phyloP scores from a whole-genome alignment of 164 flowering plant genomes.

The Litsea cubeba region DNA sequence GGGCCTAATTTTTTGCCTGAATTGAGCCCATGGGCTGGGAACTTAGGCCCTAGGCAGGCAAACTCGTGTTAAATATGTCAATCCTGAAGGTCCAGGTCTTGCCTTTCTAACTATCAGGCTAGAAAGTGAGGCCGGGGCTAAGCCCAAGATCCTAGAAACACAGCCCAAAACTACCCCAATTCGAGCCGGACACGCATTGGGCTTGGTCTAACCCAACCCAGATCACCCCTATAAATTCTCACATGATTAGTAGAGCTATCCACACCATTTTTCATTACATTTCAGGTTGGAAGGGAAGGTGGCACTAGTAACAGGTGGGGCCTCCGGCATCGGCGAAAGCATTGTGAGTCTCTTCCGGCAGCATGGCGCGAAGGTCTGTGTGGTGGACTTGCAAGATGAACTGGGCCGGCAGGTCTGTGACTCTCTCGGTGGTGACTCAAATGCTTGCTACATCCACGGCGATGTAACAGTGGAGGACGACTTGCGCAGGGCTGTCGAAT shows the following conservation, averaged over 20 bases:
- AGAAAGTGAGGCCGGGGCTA: not conserved
- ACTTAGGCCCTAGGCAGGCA: too few species aligned
- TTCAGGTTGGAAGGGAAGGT: conserved; percentile 43
- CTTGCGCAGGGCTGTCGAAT: conserved; percentile 54
- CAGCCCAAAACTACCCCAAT: not conserved
- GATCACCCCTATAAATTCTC: not conserved
- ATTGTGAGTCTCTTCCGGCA: conserved; percentile 56
- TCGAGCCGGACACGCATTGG: not conserved
- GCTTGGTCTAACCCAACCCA: not conserved
- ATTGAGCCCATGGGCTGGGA: too few species aligned
- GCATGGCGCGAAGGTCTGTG: conserved; percentile 73
- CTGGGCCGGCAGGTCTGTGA: conserved; percentile 41
- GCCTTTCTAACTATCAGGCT: not conserved
- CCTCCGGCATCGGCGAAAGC: conserved; percentile 82
- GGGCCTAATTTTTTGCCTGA: too few species aligned
- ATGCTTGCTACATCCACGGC: conserved; percentile 43
- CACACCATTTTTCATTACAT: not conserved
- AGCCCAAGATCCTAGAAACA: not conserved
- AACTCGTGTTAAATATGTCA: too few species aligned
- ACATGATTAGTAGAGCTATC: too few species aligned
- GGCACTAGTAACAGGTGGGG: conserved; percentile 87
- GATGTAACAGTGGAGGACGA: conserved; percentile 76
- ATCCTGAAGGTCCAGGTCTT: too few species aligned
- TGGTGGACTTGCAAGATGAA: conserved; percentile 66
- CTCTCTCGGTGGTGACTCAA: conserved; percentile 38